These are phyloP conservation scores for Turnera subulata DNA, from an alignment of 345 rosid genomes.

Conservation along the genomic window DNA sequence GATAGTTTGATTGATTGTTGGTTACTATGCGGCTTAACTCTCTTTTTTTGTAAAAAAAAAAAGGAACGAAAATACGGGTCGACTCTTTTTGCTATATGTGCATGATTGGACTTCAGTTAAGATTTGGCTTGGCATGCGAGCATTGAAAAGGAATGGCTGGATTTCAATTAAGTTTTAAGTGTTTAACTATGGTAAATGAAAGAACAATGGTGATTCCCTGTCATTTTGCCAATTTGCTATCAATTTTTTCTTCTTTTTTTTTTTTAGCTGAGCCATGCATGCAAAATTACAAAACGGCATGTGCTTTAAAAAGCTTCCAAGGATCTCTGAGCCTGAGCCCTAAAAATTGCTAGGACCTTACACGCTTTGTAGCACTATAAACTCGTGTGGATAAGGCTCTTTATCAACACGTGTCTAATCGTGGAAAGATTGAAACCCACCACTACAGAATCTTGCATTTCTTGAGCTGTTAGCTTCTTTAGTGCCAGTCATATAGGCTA, in stretches of 20 bases:
- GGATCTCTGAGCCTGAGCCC: background rate
- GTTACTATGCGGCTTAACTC: no score
- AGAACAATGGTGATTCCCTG: no score
- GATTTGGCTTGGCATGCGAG: no score
- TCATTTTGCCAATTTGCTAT: no score
- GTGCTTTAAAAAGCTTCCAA: background rate
- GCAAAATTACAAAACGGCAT: background rate
- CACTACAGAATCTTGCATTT: background rate
- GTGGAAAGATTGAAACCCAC: background rate
- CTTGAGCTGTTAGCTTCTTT: background rate
- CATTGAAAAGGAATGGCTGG: no score
- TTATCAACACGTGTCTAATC: conserved; percentile 23
- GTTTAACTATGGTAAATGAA: no score
- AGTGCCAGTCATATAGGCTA: background rate
- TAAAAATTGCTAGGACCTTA: background rate
- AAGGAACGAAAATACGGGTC: no score
- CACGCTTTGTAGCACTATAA: background rate
- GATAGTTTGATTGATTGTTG: no score
- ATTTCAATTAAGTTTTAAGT: no score
- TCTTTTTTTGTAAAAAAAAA: no score
- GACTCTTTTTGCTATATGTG: no score
- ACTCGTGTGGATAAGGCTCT: conserved; percentile 22
- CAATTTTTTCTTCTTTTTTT: background rate
- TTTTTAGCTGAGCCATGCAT: background rate
- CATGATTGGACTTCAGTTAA: no score